These are phyloP conservation scores for Cichorium intybus DNA, from an alignment of 140 eudicot genomes.

Conservation along the genomic window DNA sequence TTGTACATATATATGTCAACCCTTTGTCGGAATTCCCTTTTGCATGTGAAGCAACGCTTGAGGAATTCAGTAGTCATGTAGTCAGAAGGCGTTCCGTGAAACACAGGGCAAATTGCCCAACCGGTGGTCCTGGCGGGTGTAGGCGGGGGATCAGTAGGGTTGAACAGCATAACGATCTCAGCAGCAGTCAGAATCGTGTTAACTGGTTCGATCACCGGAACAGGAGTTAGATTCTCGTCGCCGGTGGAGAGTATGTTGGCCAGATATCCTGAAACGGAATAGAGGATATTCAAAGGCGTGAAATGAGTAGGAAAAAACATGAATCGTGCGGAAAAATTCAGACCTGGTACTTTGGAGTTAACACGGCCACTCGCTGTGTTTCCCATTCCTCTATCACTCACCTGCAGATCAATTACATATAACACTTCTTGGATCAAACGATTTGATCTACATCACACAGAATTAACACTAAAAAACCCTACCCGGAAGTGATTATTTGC, in stretches of 20 bases:
- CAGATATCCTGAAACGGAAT: background rate
- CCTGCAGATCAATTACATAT: background rate
- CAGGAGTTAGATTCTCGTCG: background rate
- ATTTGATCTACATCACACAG: too few relatives aligned
- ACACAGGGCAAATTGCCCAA: background rate
- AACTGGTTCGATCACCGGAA: background rate
- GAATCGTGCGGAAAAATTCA: too few relatives aligned
- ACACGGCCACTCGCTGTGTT: background rate
- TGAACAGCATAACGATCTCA: too few relatives aligned
- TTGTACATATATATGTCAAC: background rate
- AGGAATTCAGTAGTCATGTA: background rate
- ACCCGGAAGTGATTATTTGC: background rate
- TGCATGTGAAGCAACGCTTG: background rate
- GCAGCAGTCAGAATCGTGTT: background rate
- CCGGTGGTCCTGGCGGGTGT: background rate
- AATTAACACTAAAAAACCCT: background rate
- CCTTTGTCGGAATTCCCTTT: background rate
- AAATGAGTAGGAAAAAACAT: background rate
- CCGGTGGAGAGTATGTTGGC: background rate
- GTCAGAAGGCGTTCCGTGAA: background rate
- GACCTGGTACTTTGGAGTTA: background rate
- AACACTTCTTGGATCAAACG: background rate
- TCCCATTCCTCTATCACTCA: background rate
- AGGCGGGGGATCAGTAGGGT: too few relatives aligned
- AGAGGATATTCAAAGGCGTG: background rate